These are phyloP conservation scores for Boletus huronensis DNA, from an alignment of 768 basidiomycete species.

Conservation along the genomic window DNA sequence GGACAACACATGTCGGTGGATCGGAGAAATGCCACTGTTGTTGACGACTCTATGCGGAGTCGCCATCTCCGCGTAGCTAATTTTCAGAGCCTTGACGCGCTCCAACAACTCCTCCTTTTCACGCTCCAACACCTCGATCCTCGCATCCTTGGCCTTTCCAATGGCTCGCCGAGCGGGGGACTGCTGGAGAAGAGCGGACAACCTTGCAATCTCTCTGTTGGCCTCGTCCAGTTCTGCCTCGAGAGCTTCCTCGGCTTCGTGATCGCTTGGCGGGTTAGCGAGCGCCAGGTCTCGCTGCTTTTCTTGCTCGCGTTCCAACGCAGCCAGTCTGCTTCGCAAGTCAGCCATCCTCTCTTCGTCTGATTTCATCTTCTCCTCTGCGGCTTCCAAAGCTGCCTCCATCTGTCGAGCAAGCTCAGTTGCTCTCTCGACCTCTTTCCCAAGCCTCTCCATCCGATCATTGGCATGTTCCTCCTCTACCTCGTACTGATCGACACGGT, in stretches of 20 bases:
- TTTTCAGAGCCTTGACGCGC: slow-evolving; percentile 57
- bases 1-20: slow-evolving; percentile 67
- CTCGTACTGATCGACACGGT: slow-evolving; percentile 42
- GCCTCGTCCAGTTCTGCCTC: slow-evolving; percentile 78
- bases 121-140: slow-evolving; percentile 71
- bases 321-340: slow-evolving; percentile 47
- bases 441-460: slow-evolving; percentile 48
- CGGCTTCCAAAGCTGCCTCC: slow-evolving; percentile 73
- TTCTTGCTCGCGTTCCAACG: slow-evolving; percentile 59
- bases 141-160: slow-evolving; percentile 70
- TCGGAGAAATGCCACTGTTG: slow-evolving; percentile 65
- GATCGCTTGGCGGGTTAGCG: slow-evolving; percentile 32
- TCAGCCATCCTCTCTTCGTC: slow-evolving; percentile 55
- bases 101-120: slow-evolving; percentile 76
- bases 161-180: slow-evolving; percentile 76
- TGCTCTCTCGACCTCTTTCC: slow-evolving; percentile 50
- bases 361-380: slow-evolving; percentile 63
- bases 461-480: slow-evolving; percentile 45
- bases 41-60: slow-evolving; percentile 59
- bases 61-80: slow-evolving; percentile 46
- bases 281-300: slow-evolving; percentile 24
- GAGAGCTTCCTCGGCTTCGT: slow-evolving; percentile 57
- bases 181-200: slow-evolving; percentile 63
- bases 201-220: slow-evolving; percentile 66
- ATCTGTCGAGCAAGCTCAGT: slow-evolving; percentile 60